Evolutionary conservation across 1,284 basidiomycete genomes (phyloP).

Genomic region (Pseudozyma pruni): DNA sequence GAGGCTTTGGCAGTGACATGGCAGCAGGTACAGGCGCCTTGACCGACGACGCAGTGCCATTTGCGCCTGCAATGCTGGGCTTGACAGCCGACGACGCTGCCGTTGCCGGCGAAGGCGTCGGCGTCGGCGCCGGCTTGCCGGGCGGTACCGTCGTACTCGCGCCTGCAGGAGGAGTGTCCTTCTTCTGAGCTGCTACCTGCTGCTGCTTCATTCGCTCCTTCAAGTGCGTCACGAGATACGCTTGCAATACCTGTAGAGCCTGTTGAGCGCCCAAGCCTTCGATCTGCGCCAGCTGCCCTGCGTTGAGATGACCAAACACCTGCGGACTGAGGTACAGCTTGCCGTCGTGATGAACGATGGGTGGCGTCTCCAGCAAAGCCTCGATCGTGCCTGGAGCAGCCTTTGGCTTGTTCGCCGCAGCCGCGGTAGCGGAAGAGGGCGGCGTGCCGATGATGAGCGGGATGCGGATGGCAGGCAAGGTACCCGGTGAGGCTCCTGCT

Average conservation of each 20-base stretch:
- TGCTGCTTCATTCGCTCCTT: conserved; percentile 78
- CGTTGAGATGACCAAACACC: conserved; percentile 82
- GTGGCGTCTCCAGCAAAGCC: conserved; percentile 72
- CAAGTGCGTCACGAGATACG: conserved; percentile 83
- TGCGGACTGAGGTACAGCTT: conserved; percentile 83
- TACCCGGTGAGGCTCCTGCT: conserved; percentile 20
- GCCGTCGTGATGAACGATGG: conserved; percentile 84
- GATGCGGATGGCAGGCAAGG: conserved; percentile 63
- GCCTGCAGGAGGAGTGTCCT: conserved; percentile 15
- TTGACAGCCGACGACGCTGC: conserved; percentile 6
- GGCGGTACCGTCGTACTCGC: neutral
- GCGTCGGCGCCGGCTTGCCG: conserved; percentile 2
- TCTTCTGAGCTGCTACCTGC: conserved; percentile 49
- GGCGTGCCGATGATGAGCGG: conserved; percentile 75
- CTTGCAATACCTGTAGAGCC: conserved; percentile 82
- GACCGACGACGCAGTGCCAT: neutral
- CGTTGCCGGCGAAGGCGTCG: conserved; percentile 2
- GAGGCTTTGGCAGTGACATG: conserved; percentile 25
- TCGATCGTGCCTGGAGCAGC: conserved; percentile 63
- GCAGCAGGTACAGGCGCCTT: conserved; percentile 6
- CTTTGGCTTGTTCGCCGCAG: conserved; percentile 60
- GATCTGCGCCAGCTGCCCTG: conserved; percentile 78
- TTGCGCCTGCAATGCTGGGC: conserved; percentile 9
- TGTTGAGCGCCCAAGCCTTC: conserved; percentile 84
- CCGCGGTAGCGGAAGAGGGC: conserved; percentile 70